Conservation (phyloP, 1,284 basidiomycete genomes). For the Tetrapyrgos nigripes region DNA sequence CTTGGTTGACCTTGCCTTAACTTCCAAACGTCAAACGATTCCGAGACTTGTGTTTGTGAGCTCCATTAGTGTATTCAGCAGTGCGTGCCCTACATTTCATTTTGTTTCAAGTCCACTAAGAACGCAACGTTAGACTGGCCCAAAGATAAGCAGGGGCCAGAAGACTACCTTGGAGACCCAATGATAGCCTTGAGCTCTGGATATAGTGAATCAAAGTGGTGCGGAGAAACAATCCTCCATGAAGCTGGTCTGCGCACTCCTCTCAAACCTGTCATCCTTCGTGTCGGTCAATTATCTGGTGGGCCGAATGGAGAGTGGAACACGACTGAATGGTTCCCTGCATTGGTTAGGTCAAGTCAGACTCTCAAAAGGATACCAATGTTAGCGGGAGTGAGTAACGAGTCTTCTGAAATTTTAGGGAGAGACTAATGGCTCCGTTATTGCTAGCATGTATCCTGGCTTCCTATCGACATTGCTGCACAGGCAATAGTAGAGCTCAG, state of each 20-base stretch:
- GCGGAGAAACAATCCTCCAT: neutral
- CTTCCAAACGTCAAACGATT: neutral
- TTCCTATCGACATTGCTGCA: conserved; percentile 30
- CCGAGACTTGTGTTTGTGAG: neutral
- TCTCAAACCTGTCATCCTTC: neutral
- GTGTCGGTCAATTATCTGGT: neutral
- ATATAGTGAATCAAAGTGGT: neutral
- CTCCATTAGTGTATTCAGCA: neutral
- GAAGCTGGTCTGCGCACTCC: neutral
- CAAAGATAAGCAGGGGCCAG: neutral
- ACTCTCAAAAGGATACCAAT: conserved; percentile 26
- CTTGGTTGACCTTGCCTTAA: conserved; percentile 4
- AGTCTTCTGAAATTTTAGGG: neutral
- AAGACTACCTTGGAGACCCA: neutral
- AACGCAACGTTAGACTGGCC: neutral
- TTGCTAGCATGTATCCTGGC: conserved; percentile 31
- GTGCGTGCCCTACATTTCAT: neutral
- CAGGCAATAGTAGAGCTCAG: conserved; percentile 26
- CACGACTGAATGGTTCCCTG: conserved; percentile 20
- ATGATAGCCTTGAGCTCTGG: neutral
- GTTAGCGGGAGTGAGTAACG: conserved; percentile 21
- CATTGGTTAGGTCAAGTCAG: conserved; percentile 14
- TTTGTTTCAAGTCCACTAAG: neutral
- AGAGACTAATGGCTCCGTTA: neutral
- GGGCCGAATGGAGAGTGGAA: conserved; percentile 17